A percentile compares a stretch with the other conserved stretches of the same genome.
Evolutionary conservation across 768 basidiomycete genomes (phyloP).

Genomic region (Termitomyces sp.): DNA sequence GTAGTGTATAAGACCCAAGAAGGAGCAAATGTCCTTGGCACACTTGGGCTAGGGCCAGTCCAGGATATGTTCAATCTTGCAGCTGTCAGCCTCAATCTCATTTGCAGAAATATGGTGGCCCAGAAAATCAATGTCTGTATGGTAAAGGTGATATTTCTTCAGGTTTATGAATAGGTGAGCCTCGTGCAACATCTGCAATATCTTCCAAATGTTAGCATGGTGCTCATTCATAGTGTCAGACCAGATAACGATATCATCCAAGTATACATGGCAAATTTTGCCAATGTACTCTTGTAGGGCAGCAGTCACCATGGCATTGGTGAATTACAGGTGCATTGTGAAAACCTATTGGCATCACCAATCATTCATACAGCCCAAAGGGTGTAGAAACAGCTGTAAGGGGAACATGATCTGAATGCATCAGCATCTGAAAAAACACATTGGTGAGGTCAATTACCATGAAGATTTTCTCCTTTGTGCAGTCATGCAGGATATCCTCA

Average conservation of each 20-base stretch:
- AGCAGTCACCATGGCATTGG: neutral
- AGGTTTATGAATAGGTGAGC: neutral
- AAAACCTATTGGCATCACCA: too few species aligned
- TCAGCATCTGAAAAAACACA: too few species aligned
- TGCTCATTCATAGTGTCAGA: neutral
- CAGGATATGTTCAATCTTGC: neutral
- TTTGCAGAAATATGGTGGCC: too few species aligned
- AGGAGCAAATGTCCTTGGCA: neutral
- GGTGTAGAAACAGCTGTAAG: too few species aligned
- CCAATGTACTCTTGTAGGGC: neutral
- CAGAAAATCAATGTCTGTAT: too few species aligned
- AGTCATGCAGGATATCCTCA: neutral
- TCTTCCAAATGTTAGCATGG: too few species aligned
- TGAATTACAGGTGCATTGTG: neutral
- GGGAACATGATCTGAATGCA: too few species aligned
- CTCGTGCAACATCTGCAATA: neutral
- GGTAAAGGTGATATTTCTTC: neutral
- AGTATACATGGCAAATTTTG: neutral
- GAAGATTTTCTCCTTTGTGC: neutral
- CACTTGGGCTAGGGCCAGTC: neutral
- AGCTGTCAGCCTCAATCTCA: too few species aligned
- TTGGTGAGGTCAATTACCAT: neutral
- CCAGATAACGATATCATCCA: neutral
- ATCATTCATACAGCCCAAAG: neutral
- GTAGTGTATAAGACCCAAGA: neutral